phyloP scores from a whole-genome alignment of 192 early-diverging fungal species.

The Coemansia sp. region DNA sequence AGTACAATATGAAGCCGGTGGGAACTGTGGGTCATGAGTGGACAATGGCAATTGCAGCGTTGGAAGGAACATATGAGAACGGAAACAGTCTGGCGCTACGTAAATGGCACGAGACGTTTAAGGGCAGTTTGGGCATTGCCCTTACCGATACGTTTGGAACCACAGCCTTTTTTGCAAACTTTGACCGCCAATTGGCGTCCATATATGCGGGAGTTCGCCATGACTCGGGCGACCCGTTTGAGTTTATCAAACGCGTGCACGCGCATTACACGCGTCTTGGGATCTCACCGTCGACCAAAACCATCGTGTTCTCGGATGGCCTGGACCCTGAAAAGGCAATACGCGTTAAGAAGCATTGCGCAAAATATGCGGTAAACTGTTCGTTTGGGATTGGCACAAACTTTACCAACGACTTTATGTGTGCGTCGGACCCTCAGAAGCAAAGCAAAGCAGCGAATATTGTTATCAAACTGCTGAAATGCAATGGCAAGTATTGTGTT shows the following conservation, averaged over 20 bases:
- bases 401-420: constrained; percentile 70
- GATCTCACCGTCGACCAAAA: constrained; percentile 61
- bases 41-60: constrained; percentile 71
- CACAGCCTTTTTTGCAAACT: constrained; percentile 61
- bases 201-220: constrained; percentile 65
- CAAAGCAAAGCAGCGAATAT: constrained; percentile 64
- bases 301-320: constrained; percentile 71
- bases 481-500: constrained; percentile 59
- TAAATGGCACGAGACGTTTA: constrained; percentile 62
- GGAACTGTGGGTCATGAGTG: constrained; percentile 70
- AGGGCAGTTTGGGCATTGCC: constrained; percentile 61
- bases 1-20: constrained; percentile 47
- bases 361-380: constrained; percentile 51
- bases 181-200: constrained; percentile 55
- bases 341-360: constrained; percentile 50
- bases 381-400: constrained; percentile 74
- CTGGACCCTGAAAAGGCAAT: constrained; percentile 58
- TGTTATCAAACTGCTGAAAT: constrained; percentile 69
- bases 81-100: constrained; percentile 62
- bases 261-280: constrained; percentile 59
- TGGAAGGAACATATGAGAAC: constrained; percentile 58
- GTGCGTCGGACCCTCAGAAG: constrained; percentile 18
- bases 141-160: constrained; percentile 76
- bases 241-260: constrained; percentile 59
- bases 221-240: constrained; percentile 69